Conservation (phyloP, 2,329 filamentous ascomycete species). For the Mariannaea elegans region DNA sequence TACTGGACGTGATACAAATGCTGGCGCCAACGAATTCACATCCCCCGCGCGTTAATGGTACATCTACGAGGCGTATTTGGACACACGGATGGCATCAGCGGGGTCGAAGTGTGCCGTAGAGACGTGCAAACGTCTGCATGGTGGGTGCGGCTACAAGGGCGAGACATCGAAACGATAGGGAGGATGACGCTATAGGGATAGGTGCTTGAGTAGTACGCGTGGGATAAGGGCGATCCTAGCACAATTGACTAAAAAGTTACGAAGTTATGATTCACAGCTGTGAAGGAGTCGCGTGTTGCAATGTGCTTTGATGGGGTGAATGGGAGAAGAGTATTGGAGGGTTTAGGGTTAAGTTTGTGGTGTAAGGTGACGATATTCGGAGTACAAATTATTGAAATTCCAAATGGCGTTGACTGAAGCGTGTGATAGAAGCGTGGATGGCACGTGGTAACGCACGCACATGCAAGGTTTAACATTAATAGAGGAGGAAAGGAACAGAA, state of each 20-base stretch:
- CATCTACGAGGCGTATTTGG: not conserved
- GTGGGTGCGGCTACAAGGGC: not conserved
- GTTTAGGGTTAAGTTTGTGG: not conserved
- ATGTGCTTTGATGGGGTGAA: too few relatives aligned
- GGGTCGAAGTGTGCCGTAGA: slow-evolving; percentile 7
- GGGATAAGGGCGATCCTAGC: too few relatives aligned
- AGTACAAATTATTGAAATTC: too few relatives aligned
- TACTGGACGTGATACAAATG: slow-evolving; percentile 10
- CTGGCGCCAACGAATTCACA: not conserved
- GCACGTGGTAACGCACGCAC: not conserved
- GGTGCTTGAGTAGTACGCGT: too few relatives aligned
- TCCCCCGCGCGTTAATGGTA: slow-evolving; percentile 3
- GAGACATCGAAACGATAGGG: too few relatives aligned
- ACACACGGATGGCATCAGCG: not conserved
- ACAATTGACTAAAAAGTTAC: too few relatives aligned
- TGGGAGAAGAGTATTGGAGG: too few relatives aligned
- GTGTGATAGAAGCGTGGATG: not conserved
- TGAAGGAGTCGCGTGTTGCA: too few relatives aligned
- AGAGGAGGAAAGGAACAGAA: not conserved
- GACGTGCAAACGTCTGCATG: not conserved
- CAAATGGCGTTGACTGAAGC: not conserved
- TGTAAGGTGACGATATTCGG: not conserved
- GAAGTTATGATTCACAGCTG: too few relatives aligned
- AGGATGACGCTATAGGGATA: too few relatives aligned
- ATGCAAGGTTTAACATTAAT: not conserved